Percentiles rank a stretch among this genome's conserved stretches.
Evolutionary conservation across 2,329 filamentous ascomycete species (phyloP).

Genomic region (Fulvia fulva): DNA sequence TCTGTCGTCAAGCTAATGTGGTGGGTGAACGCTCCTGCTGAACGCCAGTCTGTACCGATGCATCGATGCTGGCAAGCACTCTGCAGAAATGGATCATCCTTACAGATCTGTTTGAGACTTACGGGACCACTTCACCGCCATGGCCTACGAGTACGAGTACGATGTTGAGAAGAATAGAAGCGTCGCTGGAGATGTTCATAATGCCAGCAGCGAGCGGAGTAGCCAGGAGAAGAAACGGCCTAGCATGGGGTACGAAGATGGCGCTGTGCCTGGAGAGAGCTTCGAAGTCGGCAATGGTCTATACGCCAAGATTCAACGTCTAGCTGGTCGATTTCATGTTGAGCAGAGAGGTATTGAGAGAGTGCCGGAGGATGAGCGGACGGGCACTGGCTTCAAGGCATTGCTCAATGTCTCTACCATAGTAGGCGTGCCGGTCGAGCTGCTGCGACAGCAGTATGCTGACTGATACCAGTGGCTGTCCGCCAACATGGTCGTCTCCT

Average conservation of each 20-base stretch:
- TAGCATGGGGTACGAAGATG: slow-evolving; percentile 34
- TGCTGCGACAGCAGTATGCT: slow-evolving; percentile 4
- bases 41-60: neutral
- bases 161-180: slow-evolving; percentile 22
- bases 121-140: neutral
- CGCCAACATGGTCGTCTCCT: slow-evolving; percentile 73
- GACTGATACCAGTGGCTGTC: slow-evolving; percentile 60
- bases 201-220: slow-evolving; percentile 2
- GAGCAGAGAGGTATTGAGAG: slow-evolving; percentile 74
- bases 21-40: neutral
- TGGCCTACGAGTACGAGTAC: slow-evolving; percentile 11
- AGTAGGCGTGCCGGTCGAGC: slow-evolving; percentile 42
- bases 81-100: slow-evolving; percentile 1
- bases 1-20: neutral
- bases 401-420: slow-evolving; percentile 67
- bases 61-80: neutral
- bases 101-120: neutral
- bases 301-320: slow-evolving; percentile 58
- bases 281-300: slow-evolving; percentile 54
- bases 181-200: slow-evolving; percentile 6
- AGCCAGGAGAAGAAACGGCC: slow-evolving; percentile 8
- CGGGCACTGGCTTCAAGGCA: slow-evolving; percentile 50
- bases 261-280: slow-evolving; percentile 55
- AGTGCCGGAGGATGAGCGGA: slow-evolving; percentile 66
- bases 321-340: slow-evolving; percentile 63